These are phyloP conservation scores for Blastocystis sp. DNA, from an alignment of 352 stramenopile genomes.

Conservation along the genomic window DNA sequence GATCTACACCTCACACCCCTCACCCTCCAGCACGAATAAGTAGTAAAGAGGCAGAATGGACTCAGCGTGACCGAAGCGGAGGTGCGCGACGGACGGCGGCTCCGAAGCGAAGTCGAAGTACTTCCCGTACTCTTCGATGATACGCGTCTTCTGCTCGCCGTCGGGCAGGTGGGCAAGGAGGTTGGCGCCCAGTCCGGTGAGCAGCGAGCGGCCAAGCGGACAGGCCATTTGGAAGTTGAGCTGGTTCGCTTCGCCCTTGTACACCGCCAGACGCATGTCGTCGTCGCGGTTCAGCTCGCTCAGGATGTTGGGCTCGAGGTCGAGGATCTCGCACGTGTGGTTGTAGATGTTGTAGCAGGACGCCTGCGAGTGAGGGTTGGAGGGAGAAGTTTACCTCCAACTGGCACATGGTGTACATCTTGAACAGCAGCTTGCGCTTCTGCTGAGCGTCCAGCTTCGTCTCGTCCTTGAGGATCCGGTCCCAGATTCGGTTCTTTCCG, in stretches of 20 bases:
- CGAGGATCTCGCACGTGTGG: constrained; percentile 6
- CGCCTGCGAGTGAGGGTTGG: not conserved
- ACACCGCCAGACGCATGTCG: not conserved
- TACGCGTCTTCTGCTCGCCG: not conserved
- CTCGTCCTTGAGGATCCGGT: not conserved
- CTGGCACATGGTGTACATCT: constrained; percentile 61
- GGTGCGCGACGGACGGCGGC: not conserved
- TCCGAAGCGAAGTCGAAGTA: constrained; percentile 62
- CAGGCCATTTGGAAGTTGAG: constrained; percentile 60
- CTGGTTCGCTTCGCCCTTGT: constrained; percentile 21
- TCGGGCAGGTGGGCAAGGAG: not conserved
- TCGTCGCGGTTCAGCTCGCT: not conserved
- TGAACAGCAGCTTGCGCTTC: not conserved
- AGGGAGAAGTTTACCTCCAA: not conserved
- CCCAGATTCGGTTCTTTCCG: not conserved
- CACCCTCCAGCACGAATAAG: constrained; percentile 4
- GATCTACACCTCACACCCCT: not conserved
- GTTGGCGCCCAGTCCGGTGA: not conserved
- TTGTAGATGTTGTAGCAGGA: constrained; percentile 67
- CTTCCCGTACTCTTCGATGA: not conserved
- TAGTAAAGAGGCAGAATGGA: constrained; percentile 51
- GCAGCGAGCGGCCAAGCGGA: not conserved
- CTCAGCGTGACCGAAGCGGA: constrained; percentile 61
- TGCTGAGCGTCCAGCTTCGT: not conserved
- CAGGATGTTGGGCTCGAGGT: not conserved